Evolutionary conservation across 2,329 filamentous ascomycete species (phyloP), one percentile per base, ranked within the genome.

Genomic region (Colletotrichum plurivorum): DNA sequence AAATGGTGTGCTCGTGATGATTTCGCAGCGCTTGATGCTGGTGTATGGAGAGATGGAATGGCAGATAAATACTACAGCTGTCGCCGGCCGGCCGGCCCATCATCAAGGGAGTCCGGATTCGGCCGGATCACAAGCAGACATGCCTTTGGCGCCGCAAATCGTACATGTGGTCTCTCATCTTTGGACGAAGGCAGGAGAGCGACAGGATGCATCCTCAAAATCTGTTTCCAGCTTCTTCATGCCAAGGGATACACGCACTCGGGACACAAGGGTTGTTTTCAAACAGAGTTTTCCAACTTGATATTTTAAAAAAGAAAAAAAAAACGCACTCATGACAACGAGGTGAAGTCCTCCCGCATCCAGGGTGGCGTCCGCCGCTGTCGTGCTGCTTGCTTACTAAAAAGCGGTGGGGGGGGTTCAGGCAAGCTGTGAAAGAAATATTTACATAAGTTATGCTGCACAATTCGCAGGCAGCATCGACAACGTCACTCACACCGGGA

Each of bases 401-500:
- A 36, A 10, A 9, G 7, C 8, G 10, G 31, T 10, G 8, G 31
- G 10, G 31, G 31, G 1, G 31, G 8, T 36, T 36, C 8, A 8
- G 31, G 31, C 31, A 25, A 4, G 22, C 31, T 10, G 45, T 57
- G 48, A 45, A 36, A 20, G 51, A 45, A 2, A 22, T 22, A 22
- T 22, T 45, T 69, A 45, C 66, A 69, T 66, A 69, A 69, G 25
- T 10, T 36, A 36, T 10, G 31, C 31, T 69, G 54, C 66, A 65
- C 22, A 59, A 65, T 5, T 51, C 18, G 74, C 75, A 77, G 76
- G 76, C 77, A 78, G 75, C 77, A 78, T 78, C 75, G 76, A 77
- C 75, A 78, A 77, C 77, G 77, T 78, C 77, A 78, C 77, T 77
- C 61, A 57, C 53, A 55, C 64, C 61, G 22, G 22, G 22, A 25